Conservation (phyloP, 352 stramenopile species). For the Halophytophthora polymorphica region DNA sequence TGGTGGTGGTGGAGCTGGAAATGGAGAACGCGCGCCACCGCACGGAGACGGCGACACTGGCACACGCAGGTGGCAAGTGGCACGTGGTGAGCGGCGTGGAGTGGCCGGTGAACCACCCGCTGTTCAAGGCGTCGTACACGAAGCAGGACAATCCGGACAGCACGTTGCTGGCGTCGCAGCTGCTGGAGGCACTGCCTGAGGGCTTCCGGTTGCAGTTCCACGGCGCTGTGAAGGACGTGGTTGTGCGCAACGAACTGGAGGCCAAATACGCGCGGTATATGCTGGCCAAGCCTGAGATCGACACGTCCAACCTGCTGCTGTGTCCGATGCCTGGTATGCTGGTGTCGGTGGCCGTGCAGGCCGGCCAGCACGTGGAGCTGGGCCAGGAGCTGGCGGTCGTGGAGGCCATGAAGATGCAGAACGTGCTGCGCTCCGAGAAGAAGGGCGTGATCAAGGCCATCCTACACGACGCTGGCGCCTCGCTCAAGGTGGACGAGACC, state of each 20-base stretch:
- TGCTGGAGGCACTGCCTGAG: slow-evolving; percentile 57
- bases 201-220: slow-evolving; percentile 82
- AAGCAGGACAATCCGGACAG: slow-evolving; percentile 27
- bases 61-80: slow-evolving; percentile 42
- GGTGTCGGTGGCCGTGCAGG: slow-evolving; percentile 75
- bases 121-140: slow-evolving; percentile 47
- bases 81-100: slow-evolving; percentile 50
- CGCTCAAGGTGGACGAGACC: slow-evolving; percentile 89
- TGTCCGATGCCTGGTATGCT: slow-evolving; percentile 96
- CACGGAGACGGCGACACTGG: slow-evolving; percentile 31
- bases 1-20: slow-evolving; percentile 52
- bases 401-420: slow-evolving; percentile 99
- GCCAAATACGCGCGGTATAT: slow-evolving; percentile 87
- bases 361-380: slow-evolving; percentile 91
- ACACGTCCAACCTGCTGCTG: slow-evolving; percentile 89
- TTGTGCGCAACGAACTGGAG: slow-evolving; percentile 88
- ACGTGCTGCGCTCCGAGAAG: slow-evolving; percentile 92
- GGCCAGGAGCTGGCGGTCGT: slow-evolving; percentile 94
- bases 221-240: slow-evolving; percentile 85
- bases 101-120: slow-evolving; percentile 56
- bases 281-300: slow-evolving; percentile 87
- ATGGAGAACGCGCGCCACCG: slow-evolving; percentile 35
- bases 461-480: slow-evolving; percentile 73
- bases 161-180: slow-evolving; percentile 47
- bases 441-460: slow-evolving; percentile 86